Evolutionary conservation across 305 asterid genomes (phyloP).

Genomic region (Rubia balearica): DNA sequence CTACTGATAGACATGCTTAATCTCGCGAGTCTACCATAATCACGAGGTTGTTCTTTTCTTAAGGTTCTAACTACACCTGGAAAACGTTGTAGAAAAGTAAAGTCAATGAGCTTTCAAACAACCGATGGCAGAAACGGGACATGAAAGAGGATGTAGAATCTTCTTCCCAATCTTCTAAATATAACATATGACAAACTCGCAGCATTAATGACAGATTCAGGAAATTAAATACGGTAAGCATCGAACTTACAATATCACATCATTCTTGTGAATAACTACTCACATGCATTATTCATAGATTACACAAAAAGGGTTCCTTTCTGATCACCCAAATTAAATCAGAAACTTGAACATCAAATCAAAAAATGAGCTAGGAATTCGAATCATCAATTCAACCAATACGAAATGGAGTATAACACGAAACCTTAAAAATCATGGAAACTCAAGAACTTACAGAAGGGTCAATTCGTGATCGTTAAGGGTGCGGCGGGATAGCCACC

Average conservation of each 20-base stretch:
- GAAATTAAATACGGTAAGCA: neutral
- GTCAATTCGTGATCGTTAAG: neutral
- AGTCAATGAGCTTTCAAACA: neutral
- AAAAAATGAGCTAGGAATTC: neutral
- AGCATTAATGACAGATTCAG: neutral
- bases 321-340: neutral
- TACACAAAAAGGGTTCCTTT: neutral
- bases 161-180: too few species aligned
- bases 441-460: constrained; percentile 3
- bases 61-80: constrained; percentile 14
- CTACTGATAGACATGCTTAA: constrained; percentile 32
- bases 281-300: neutral
- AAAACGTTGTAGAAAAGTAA: neutral
- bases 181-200: neutral
- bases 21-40: constrained; percentile 32
- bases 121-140: neutral
- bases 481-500: neutral
- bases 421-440: neutral
- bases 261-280: neutral
- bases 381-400: too few species aligned
- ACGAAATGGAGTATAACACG: neutral
- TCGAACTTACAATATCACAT: neutral
- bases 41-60: constrained; percentile 21
- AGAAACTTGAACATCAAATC: neutral
- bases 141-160: neutral